Percentiles rank a stretch among this genome's conserved stretches.
These are phyloP conservation scores for Dalbergia cultrata DNA, from an alignment of 306 rosid genomes.

Conservation along the genomic window DNA sequence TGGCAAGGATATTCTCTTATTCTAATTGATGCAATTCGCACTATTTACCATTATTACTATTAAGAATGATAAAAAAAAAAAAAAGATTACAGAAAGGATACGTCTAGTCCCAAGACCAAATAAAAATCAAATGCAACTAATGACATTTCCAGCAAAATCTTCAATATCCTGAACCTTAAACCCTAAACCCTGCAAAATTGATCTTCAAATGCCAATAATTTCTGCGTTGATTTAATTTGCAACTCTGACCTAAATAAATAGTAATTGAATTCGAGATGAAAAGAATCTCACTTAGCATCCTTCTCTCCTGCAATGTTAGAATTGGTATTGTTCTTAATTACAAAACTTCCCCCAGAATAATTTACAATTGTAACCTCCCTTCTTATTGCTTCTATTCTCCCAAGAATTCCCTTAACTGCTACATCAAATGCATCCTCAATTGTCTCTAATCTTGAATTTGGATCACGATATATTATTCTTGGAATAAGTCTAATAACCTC, in stretches of 20 bases:
- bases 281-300: background rate
- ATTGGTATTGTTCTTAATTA: background rate
- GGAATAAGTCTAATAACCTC: conserved; percentile 63
- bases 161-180: too few species aligned
- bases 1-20: too few species aligned
- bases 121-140: conserved; percentile 5
- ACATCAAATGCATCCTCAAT: conserved; percentile 68
- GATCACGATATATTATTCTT: conserved; percentile 56
- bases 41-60: too few species aligned
- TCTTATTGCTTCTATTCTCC: conserved; percentile 51
- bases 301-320: background rate
- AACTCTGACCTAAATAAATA: background rate
- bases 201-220: background rate
- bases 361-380: conserved; percentile 28
- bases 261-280: background rate
- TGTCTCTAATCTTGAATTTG: conserved; percentile 44
- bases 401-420: conserved; percentile 61
- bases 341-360: background rate
- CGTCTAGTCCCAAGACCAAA: background rate
- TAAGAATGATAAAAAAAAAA: too few species aligned
- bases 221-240: conserved; percentile 18
- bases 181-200: background rate
- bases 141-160: background rate
- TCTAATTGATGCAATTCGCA: too few species aligned
- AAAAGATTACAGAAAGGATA: background rate